Percentiles rank a stretch among this genome's conserved stretches.
Conservation (phyloP, 2,329 filamentous ascomycete species). For the Nemania diffusa region DNA sequence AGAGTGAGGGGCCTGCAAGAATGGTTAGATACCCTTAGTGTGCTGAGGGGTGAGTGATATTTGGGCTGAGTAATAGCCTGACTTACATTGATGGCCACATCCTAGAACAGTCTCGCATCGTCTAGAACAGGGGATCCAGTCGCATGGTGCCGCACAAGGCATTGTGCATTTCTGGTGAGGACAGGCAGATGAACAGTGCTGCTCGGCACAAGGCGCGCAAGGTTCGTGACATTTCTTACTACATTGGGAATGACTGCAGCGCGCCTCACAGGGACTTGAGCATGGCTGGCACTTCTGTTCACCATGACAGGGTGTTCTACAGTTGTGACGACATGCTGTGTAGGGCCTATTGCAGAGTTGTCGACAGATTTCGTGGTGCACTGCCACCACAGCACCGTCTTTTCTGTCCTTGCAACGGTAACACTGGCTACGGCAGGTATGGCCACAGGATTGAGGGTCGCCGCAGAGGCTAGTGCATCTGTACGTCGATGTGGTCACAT, state of each 20-base stretch:
- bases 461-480: conserved; percentile 62
- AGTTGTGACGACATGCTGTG: conserved; percentile 67
- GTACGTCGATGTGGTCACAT: conserved; percentile 57
- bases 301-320: conserved; percentile 63
- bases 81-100: conserved; percentile 69
- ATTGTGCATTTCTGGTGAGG: conserved; percentile 56
- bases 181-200: conserved; percentile 64
- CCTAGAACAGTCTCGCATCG: conserved; percentile 63
- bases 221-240: conserved; percentile 66
- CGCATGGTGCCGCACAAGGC: conserved; percentile 69
- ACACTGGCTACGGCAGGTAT: conserved; percentile 64
- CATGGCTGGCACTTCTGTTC: conserved; percentile 60
- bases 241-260: conserved; percentile 68
- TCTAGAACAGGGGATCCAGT: conserved; percentile 71
- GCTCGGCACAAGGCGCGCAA: conserved; percentile 69
- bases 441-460: conserved; percentile 64
- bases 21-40: conserved; percentile 2
- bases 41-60: too few relatives aligned
- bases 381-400: conserved; percentile 45
- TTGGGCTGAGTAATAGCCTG: too few relatives aligned
- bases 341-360: conserved; percentile 62
- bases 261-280: conserved; percentile 60
- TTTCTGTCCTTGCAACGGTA: conserved; percentile 56
- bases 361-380: conserved; percentile 60
- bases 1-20: conserved; percentile 57